These are phyloP conservation scores for Umbelopsis sp. DNA, from an alignment of 371 early-diverging fungal genomes.

Conservation along the genomic window DNA sequence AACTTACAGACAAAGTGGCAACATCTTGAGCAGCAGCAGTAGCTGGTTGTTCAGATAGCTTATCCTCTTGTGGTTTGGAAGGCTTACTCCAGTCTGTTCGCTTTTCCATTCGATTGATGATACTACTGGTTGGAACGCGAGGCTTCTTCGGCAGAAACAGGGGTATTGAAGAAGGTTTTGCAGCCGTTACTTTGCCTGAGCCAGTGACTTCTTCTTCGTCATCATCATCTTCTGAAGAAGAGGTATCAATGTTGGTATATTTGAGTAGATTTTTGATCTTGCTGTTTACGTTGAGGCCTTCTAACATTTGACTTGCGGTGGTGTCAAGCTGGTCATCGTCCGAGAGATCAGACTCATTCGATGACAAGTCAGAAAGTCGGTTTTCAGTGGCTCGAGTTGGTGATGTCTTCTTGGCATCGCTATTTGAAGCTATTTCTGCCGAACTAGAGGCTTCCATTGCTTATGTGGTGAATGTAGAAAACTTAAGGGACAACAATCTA, in stretches of 20 bases:
- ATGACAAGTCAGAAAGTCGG: background rate
- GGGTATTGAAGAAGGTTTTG: background rate
- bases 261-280: conserved; percentile 12
- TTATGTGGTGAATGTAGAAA: background rate
- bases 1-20: background rate
- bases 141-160: background rate
- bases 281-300: conserved; percentile 13
- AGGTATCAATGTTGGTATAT: conserved; percentile 1
- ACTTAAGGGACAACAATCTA: too few species aligned
- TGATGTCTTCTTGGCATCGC: too few species aligned
- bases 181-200: background rate
- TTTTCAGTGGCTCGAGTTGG: background rate
- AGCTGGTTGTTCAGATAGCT: background rate
- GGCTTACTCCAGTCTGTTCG: background rate
- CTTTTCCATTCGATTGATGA: conserved; percentile 13
- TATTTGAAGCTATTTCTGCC: background rate
- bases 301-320: conserved; percentile 6
- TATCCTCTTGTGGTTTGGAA: background rate
- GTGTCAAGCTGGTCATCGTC: background rate
- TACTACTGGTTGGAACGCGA: conserved; percentile 4
- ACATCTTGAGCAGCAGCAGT: background rate
- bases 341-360: background rate
- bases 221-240: conserved; percentile 1
- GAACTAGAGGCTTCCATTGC: background rate
- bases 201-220: background rate